Evolutionary conservation across 2,329 filamentous ascomycete species (phyloP), one percentile per base, ranked within the genome.

Genomic region (Cadophora malorum): DNA sequence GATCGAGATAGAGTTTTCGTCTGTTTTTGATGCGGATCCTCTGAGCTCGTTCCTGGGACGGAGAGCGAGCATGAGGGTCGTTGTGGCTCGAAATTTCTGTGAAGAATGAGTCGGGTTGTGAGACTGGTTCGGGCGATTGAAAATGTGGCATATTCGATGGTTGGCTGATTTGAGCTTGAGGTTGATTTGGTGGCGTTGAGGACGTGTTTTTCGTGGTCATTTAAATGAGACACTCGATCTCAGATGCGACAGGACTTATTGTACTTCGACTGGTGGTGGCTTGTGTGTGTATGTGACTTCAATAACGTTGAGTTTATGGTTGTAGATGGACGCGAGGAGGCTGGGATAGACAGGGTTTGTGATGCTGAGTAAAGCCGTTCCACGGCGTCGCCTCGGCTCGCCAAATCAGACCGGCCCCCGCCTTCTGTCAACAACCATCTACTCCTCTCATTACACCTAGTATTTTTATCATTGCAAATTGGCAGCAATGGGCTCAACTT

Each of bases 1-100:
- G 72, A 65, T 79, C 77, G 12, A 79, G 74, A 55, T 79, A 79
- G 12, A 76, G 56, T 70, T 77, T 77, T 59, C 77, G 68, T 8
- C 77, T 69, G 41, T 79, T 79, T 52, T 78, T 78, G 33, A 77
- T 67, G 8, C 73, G 73, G 16, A 79, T 75, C 28, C 68, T 71
- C 56, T 70, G 68, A 56, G 61, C 67, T 33, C 73, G 62, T 53
- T 75, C 71, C 14, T 60, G 28, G 12, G 61, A 64, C 49, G 41
- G 35, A 23, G 63, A 58, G 19, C 50, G 50, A 5, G 12, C n/a
- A 31, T 33, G 21, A 16, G 21, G 12, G 23, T 25, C 52, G 6
- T 28, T 16, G 23, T 55, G n/a, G 21, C 12, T 12, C 31, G 63
- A 33, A 7, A 14, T 8, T 14, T 65, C 52, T 50, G 50, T 38